phyloP scores from a whole-genome alignment of 164 flowering plant genomes.

The Liquidambar formosana region DNA sequence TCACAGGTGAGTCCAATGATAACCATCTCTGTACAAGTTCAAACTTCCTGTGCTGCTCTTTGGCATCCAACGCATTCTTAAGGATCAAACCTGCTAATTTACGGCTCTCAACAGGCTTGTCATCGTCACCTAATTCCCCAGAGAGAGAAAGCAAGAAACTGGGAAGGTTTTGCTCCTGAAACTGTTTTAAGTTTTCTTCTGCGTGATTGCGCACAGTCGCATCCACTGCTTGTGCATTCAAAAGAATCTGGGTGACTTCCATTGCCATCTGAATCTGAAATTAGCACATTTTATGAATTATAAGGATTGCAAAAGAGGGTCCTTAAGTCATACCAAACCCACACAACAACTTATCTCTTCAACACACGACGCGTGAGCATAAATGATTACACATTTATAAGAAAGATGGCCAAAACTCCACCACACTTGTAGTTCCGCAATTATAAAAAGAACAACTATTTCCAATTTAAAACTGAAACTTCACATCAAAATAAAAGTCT shows the following conservation, averaged over 20 bases:
- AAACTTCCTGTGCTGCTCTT: conserved; percentile 54
- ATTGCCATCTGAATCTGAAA: conserved; percentile 33
- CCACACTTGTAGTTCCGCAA: too few relatives aligned
- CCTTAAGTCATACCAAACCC: too few relatives aligned
- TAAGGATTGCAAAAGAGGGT: too few relatives aligned
- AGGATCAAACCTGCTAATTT: conserved; percentile 62
- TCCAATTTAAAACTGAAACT: too few relatives aligned
- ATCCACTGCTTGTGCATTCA: conserved; percentile 62
- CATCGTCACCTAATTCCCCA: conserved; percentile 55
- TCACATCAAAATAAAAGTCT: too few relatives aligned
- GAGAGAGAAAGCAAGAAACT: conserved; percentile 57
- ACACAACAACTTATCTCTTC: too few relatives aligned
- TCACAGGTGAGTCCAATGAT: conserved; percentile 38
- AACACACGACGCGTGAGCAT: too few relatives aligned
- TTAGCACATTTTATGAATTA: too few relatives aligned
- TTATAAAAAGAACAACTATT: too few relatives aligned
- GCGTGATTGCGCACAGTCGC: conserved; percentile 56
- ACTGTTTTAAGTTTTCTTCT: conserved; percentile 55
- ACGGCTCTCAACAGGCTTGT: conserved; percentile 67
- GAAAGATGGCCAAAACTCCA: too few relatives aligned
- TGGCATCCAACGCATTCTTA: conserved; percentile 68
- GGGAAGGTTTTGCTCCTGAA: too few relatives aligned
- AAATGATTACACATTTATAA: too few relatives aligned
- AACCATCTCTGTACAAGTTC: conserved; percentile 66
- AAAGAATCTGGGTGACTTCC: conserved; percentile 64